These are phyloP conservation scores for Trichosporon faecale DNA, from an alignment of 1,284 basidiomycete genomes.

Conservation along the genomic window DNA sequence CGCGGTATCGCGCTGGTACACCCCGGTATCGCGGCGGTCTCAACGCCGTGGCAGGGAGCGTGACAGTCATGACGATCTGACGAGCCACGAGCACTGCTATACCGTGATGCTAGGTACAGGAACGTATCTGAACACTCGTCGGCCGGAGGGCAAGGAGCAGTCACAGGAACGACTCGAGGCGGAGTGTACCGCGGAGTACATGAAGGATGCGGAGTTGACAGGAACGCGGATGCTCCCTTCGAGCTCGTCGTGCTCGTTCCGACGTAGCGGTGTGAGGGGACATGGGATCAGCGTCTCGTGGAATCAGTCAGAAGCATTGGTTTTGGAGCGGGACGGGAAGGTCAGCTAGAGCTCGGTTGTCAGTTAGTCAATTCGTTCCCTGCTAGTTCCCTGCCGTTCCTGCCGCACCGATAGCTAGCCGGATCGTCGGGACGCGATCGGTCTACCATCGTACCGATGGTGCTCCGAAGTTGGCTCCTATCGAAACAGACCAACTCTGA, in stretches of 20 bases:
- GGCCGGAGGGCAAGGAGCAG: background rate
- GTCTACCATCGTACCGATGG: background rate
- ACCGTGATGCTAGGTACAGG: background rate
- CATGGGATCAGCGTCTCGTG: too few species aligned
- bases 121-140: background rate
- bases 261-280: too few species aligned
- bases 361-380: too few species aligned
- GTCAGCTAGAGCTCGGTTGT: too few species aligned
- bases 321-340: too few species aligned
- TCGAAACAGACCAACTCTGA: background rate
- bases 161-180: background rate
- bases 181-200: background rate
- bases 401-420: too few species aligned
- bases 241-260: background rate
- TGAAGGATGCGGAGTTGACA: background rate
- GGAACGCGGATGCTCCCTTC: background rate
- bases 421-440: background rate
- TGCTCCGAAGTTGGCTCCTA: background rate
- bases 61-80: background rate
- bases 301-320: too few species aligned
- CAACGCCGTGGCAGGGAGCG: background rate
- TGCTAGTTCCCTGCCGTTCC: too few species aligned
- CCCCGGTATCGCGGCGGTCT: background rate
- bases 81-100: background rate
- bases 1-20: background rate